These are phyloP conservation scores for Diaporthe eres DNA, from an alignment of 2,329 filamentous ascomycete genomes.

Conservation along the genomic window DNA sequence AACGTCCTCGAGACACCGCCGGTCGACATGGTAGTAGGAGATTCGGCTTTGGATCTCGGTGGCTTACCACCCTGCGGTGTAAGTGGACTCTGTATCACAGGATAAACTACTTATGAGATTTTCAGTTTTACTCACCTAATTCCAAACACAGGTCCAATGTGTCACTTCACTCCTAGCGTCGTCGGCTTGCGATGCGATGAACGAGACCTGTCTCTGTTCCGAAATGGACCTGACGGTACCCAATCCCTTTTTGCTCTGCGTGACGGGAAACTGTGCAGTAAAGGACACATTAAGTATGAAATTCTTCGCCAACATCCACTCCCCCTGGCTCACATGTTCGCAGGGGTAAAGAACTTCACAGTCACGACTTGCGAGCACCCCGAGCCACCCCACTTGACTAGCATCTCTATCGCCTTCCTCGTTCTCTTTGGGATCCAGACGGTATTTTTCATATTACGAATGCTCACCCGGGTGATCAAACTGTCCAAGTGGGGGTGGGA, in stretches of 20 bases:
- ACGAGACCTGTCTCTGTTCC: conserved; percentile 28
- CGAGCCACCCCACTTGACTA: neutral
- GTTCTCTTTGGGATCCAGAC: conserved; percentile 51
- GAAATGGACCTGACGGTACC: neutral
- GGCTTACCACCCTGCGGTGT: conserved; percentile 19
- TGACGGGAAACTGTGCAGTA: neutral
- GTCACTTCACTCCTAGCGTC: neutral
- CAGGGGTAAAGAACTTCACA: conserved; percentile 11
- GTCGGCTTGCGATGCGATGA: neutral
- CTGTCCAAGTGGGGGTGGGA: conserved; percentile 50
- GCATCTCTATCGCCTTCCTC: neutral
- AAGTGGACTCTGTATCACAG: neutral
- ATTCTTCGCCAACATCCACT: neutral
- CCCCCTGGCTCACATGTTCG: neutral
- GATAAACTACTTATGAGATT: neutral
- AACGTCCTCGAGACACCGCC: neutral
- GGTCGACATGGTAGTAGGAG: neutral
- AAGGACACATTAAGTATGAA: neutral
- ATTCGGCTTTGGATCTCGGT: neutral
- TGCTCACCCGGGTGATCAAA: conserved; percentile 51
- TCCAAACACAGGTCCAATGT: neutral
- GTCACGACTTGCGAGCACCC: neutral
- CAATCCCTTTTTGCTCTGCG: neutral
- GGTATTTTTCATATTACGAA: conserved; percentile 55
- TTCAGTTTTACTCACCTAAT: neutral